These are phyloP conservation scores for Hirsutella rhossiliensis DNA, from an alignment of 2,329 filamentous ascomycete species.

Conservation along the genomic window DNA sequence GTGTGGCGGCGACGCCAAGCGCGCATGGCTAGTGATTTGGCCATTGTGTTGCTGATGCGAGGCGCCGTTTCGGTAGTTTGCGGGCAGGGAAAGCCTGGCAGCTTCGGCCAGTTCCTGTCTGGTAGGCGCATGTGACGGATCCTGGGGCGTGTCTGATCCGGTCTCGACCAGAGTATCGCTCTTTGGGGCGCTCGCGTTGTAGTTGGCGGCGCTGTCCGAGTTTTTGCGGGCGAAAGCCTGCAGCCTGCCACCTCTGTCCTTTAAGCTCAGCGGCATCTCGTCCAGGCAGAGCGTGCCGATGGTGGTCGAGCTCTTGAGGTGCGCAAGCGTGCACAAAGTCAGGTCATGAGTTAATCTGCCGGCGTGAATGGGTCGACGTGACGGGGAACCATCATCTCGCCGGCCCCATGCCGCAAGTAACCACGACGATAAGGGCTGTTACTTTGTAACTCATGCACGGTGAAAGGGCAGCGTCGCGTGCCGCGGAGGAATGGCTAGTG, in stretches of 20 bases:
- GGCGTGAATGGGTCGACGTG: neutral
- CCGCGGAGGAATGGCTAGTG: too few species aligned
- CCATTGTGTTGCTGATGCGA: slow-evolving; percentile 14
- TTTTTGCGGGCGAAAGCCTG: slow-evolving; percentile 17
- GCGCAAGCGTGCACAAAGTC: too few species aligned
- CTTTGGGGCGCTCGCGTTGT: slow-evolving; percentile 9
- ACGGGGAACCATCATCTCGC: neutral
- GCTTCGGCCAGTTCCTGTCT: slow-evolving; percentile 19
- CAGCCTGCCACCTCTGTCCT: slow-evolving; percentile 18
- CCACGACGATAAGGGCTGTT: neutral
- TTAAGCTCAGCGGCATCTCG: slow-evolving; percentile 17
- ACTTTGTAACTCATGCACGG: too few species aligned
- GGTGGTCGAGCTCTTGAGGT: too few species aligned
- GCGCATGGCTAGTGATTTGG: neutral
- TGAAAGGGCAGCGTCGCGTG: too few species aligned
- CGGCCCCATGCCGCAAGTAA: neutral
- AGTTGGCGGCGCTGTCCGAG: slow-evolving; percentile 11
- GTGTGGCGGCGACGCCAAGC: slow-evolving; percentile 11
- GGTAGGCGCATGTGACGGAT: slow-evolving; percentile 7
- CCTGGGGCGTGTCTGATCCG: slow-evolving; percentile 9
- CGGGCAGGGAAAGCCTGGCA: slow-evolving; percentile 23
- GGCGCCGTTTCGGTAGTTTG: slow-evolving; percentile 13
- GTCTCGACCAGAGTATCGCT: slow-evolving; percentile 7
- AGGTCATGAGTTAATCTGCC: neutral
- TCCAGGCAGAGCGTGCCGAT: neutral